Percentiles rank a stretch among this genome's conserved stretches.
These are phyloP conservation scores for Ophiostoma tasmaniense DNA, from an alignment of 2,329 filamentous ascomycete genomes.

Conservation along the genomic window DNA sequence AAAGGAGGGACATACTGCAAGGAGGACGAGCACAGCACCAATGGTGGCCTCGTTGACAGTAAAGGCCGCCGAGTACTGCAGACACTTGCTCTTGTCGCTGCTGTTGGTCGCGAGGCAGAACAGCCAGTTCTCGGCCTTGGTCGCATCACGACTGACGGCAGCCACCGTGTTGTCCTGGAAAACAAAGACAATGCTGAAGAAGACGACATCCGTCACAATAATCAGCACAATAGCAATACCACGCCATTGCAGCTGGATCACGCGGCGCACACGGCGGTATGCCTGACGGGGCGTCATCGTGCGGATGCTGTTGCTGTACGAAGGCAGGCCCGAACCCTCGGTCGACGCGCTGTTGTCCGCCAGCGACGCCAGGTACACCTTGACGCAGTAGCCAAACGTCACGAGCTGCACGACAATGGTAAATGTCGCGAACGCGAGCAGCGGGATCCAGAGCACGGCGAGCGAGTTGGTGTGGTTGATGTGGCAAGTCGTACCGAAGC, in stretches of 20 bases:
- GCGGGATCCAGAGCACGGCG: slow-evolving; percentile 80
- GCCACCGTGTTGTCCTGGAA: slow-evolving; percentile 69
- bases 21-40: slow-evolving; percentile 70
- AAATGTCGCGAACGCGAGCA: slow-evolving; percentile 67
- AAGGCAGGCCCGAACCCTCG: slow-evolving; percentile 63
- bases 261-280: slow-evolving; percentile 75
- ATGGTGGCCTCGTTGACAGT: slow-evolving; percentile 70
- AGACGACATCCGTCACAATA: slow-evolving; percentile 84
- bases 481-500: slow-evolving; percentile 85
- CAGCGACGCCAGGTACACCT: slow-evolving; percentile 82
- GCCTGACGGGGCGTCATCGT: slow-evolving; percentile 78
- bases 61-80: slow-evolving; percentile 48
- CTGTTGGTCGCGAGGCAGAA: slow-evolving; percentile 53
- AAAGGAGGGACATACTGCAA: slow-evolving; percentile 55
- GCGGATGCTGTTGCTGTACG: slow-evolving; percentile 65
- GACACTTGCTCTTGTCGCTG: slow-evolving; percentile 59
- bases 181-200: slow-evolving; percentile 87
- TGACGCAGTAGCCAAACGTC: slow-evolving; percentile 88
- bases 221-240: slow-evolving; percentile 84
- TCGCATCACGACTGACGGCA: slow-evolving; percentile 45
- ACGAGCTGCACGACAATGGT: slow-evolving; percentile 73
- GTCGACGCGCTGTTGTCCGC: slow-evolving; percentile 64
- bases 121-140: slow-evolving; percentile 57
- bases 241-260: slow-evolving; percentile 88
- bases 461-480: slow-evolving; percentile 85